Percentiles rank a stretch among this genome's conserved stretches.
Evolutionary conservation across 2,329 filamentous ascomycete species (phyloP).

Genomic region (Myotisia sp.): DNA sequence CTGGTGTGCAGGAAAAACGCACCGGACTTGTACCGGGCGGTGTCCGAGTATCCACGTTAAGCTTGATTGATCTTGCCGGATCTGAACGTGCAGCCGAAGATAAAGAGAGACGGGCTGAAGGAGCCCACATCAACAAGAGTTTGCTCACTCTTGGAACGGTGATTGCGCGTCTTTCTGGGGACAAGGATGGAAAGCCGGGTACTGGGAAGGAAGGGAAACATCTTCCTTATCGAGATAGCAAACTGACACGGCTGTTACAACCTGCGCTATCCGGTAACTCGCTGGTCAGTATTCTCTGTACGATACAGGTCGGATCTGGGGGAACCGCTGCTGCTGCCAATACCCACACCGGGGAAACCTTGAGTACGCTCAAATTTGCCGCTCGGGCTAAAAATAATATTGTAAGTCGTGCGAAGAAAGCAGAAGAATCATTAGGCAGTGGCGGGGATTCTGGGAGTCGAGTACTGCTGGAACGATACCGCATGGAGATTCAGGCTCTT

Average conservation of each 20-base stretch:
- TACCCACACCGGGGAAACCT: conserved; percentile 69
- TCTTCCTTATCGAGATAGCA: conserved; percentile 92
- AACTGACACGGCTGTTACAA: conserved; percentile 83
- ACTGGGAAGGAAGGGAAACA: conserved; percentile 78
- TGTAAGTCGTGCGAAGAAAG: conserved; percentile 88
- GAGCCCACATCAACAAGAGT: conserved; percentile 97
- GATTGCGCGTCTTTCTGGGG: conserved; percentile 79
- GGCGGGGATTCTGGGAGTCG: conserved; percentile 68
- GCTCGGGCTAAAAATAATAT: conserved; percentile 96
- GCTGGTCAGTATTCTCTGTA: conserved; percentile 92
- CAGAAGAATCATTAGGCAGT: conserved; percentile 69
- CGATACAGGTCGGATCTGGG: conserved; percentile 73
- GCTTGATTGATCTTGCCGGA: conserved; percentile 88
- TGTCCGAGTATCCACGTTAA: conserved; percentile 86
- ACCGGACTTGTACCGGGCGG: conserved; percentile 65
- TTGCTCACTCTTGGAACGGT: conserved; percentile 88
- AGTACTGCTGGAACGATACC: conserved; percentile 80
- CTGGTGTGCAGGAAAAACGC: conserved; percentile 46
- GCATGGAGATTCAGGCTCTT: conserved; percentile 79
- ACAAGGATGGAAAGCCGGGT: conserved; percentile 60
- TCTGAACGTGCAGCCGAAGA: conserved; percentile 92
- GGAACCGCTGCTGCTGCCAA: conserved; percentile 56
- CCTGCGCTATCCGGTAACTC: conserved; percentile 86
- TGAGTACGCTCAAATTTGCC: conserved; percentile 95
- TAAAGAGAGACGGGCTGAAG: conserved; percentile 86